Evolutionary conservation across 1,139 yeast species (phyloP).

Genomic region (Saccharomyces pastorianus): DNA sequence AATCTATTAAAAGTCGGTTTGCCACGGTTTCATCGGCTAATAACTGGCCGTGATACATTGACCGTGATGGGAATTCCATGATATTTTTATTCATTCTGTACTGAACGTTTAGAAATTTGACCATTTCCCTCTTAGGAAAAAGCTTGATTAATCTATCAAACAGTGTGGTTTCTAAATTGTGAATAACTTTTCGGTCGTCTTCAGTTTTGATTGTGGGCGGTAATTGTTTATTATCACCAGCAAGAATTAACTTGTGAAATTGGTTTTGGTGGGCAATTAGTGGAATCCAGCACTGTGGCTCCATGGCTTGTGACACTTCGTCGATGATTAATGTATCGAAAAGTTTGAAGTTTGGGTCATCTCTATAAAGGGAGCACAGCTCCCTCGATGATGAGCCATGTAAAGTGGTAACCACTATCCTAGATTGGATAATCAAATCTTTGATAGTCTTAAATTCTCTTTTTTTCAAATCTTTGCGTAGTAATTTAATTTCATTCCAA

Average conservation of each 20-base stretch:
- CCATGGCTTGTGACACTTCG: slow-evolving; percentile 89
- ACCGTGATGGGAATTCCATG: slow-evolving; percentile 69
- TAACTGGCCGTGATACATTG: slow-evolving; percentile 55
- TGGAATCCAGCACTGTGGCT: slow-evolving; percentile 97
- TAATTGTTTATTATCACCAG: slow-evolving; percentile 83
- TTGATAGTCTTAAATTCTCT: slow-evolving; percentile 60
- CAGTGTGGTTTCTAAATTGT: slow-evolving; percentile 51
- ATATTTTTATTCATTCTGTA: slow-evolving; percentile 78
- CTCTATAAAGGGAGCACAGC: slow-evolving; percentile 41
- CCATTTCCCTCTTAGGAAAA: slow-evolving; percentile 42
- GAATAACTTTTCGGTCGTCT: slow-evolving; percentile 29
- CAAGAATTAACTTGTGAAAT: slow-evolving; percentile 56
- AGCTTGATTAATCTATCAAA: slow-evolving; percentile 66
- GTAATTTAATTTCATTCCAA: slow-evolving; percentile 59
- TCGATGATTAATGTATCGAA: slow-evolving; percentile 85
- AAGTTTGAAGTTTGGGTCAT: slow-evolving; percentile 27
- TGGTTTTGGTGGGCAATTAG: slow-evolving; percentile 50
- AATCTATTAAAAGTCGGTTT: slow-evolving; percentile 44
- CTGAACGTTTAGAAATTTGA: slow-evolving; percentile 58
- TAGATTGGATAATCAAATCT: slow-evolving; percentile 52
- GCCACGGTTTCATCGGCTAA: slow-evolving; percentile 57
- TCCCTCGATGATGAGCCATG: slow-evolving; percentile 83
- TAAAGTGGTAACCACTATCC: slow-evolving; percentile 71
- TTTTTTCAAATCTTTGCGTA: slow-evolving; percentile 58
- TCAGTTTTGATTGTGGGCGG: slow-evolving; percentile 66